phyloP scores from a whole-genome alignment of 106 monocot species.

The Agapanthus africanus region DNA sequence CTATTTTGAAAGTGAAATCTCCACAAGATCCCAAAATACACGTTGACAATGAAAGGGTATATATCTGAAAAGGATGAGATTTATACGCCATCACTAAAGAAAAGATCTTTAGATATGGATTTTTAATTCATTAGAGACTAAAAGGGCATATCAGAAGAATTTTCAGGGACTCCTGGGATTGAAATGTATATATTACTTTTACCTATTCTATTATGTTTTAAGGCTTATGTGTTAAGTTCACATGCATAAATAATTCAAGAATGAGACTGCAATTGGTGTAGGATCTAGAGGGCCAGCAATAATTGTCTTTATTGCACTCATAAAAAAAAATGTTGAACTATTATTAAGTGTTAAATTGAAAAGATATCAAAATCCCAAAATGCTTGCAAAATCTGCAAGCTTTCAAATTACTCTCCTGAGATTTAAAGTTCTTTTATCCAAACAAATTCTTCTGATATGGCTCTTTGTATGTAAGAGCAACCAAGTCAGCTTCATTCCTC shows the following conservation, averaged over 20 bases:
- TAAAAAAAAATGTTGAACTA: too few species aligned
- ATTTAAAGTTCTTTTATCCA: too few species aligned
- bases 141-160: background rate
- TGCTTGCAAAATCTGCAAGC: too few species aligned
- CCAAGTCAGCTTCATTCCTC: background rate
- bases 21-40: constrained; percentile 15
- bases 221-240: background rate
- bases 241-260: background rate
- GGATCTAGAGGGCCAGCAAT: background rate
- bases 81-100: background rate
- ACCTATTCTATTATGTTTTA: background rate
- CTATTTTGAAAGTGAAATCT: background rate
- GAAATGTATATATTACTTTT: background rate
- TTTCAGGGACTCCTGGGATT: constrained; percentile 9
- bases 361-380: too few species aligned
- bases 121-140: constrained; percentile 35
- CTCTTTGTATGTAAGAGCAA: background rate
- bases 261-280: background rate
- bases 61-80: constrained; percentile 14
- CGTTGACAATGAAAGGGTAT: constrained; percentile 30
- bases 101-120: constrained; percentile 5
- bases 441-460: too few species aligned
- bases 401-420: background rate
- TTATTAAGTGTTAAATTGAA: too few species aligned
- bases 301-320: background rate